A percentile compares a stretch with the other conserved stretches of the same genome.
These are phyloP conservation scores for Sphagnum tenellum DNA, from an alignment of 225 moss, liverwort and hornwort species.

Conservation along the genomic window DNA sequence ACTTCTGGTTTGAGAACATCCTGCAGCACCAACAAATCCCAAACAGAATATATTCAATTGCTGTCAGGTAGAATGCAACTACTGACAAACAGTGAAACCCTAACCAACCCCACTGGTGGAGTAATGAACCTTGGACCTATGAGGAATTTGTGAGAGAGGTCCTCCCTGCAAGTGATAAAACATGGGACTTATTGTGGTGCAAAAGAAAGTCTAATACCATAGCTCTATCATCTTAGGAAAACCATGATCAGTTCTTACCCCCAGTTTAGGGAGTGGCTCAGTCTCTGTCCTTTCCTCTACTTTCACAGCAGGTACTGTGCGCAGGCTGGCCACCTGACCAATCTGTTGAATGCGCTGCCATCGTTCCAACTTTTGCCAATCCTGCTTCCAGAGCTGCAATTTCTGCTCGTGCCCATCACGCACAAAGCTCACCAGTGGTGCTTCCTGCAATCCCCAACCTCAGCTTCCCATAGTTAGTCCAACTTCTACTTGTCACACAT, in stretches of 20 bases:
- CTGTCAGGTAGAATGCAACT: no score
- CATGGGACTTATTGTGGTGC: no score
- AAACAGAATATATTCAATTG: no score
- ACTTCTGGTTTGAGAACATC: no score
- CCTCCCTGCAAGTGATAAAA: no score
- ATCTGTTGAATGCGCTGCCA: conserved; percentile 65
- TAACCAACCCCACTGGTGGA: no score
- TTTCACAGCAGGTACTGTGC: conserved; percentile 17
- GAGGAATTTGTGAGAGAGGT: no score
- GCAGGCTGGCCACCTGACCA: conserved; percentile 25
- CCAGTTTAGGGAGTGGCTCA: conserved; percentile 9
- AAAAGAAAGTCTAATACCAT: no score
- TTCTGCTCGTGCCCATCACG: conserved; percentile 95
- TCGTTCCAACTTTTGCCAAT: conserved; percentile 67
- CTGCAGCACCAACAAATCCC: no score
- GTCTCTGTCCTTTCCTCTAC: conserved; percentile 31
- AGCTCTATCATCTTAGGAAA: no score
- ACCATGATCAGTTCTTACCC: background rate
- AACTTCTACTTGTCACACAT: background rate
- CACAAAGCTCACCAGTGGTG: conserved; percentile 78
- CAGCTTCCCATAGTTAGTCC: background rate
- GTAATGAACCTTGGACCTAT: no score
- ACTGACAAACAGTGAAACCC: no score
- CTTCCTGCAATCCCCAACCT: conserved; percentile 43
- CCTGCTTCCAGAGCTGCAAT: conserved; percentile 57